Evolutionary conservation across 1,284 basidiomycete species (phyloP), one percentile per base, ranked within the genome.

Genomic region (Fomitopsis betulina): DNA sequence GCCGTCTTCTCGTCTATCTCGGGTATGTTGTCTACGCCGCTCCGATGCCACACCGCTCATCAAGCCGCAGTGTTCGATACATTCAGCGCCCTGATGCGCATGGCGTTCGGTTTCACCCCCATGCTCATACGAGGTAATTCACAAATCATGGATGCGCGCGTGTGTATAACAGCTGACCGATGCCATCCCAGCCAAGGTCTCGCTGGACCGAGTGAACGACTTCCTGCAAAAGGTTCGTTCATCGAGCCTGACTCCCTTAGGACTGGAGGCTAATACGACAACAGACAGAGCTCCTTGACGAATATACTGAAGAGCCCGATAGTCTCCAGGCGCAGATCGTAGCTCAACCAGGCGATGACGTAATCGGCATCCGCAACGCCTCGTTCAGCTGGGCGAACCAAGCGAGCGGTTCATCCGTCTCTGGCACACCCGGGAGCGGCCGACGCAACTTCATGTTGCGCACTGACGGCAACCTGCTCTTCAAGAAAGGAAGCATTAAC

Each of bases 401-500:
- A 21, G 55, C 55, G n/a, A 62, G 68, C 27, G 69, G 65, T 8
- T 57, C 65, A 4, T 33, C 65, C 19, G 40, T 45, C 12, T 38
- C 55, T n/a, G n/a, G n/a, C 12, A 73, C 70, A 2, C 72, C 71
- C 0, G 65, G 60, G 2, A 60, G 61, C 2, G 67, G 62, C 38
- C 15, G 55, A 6, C 66, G 75, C 15, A 76, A 75, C 58, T 86
- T 85, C 72, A 71, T 69, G 8, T 74, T 87, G 12, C 67, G 67
- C 0, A 72, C 86, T 25, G 76, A 81, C 2, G 75, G 72, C 23
- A 82, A 87, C 60, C 67, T 89, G 19, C 66, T 76, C 6, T 89
- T 90, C 73, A 76, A 79, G 60, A 77, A 76, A 38, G 81, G 81
- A 12, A 73, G 77, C 62, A 70, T 89, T 62, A 88, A 87, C 66